A percentile compares a stretch with the other conserved stretches of the same genome.
phyloP scores from a whole-genome alignment of 2,329 filamentous ascomycete genomes.

The Leptographium radiaticola region DNA sequence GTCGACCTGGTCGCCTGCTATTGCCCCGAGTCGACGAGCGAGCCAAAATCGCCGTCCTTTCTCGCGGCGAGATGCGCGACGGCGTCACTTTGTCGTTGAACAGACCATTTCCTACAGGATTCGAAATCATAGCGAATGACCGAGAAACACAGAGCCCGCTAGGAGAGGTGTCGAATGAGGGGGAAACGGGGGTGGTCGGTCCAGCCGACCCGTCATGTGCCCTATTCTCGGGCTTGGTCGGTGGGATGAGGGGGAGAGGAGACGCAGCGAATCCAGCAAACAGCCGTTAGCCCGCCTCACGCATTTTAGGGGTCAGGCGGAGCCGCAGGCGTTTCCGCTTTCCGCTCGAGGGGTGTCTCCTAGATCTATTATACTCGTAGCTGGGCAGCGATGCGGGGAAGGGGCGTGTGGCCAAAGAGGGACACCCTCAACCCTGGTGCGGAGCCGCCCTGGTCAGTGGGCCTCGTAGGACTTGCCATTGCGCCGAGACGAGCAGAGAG shows the following conservation, averaged over 20 bases:
- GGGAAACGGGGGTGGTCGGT: too few relatives aligned
- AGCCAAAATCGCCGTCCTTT: not conserved
- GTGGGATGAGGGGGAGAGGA: not conserved
- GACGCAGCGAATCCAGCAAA: not conserved
- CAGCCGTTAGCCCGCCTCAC: not conserved
- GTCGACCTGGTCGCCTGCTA: not conserved
- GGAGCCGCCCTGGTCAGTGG: slow-evolving; percentile 15
- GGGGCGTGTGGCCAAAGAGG: too few relatives aligned
- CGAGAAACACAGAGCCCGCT: too few relatives aligned
- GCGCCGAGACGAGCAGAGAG: not conserved
- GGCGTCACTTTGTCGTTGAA: too few relatives aligned
- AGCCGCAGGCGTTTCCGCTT: not conserved
- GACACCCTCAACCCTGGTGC: not conserved
- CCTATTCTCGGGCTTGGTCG: not conserved
- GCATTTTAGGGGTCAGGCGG: not conserved
- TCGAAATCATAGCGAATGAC: too few relatives aligned
- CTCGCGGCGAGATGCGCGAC: too few relatives aligned
- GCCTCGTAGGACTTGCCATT: not conserved
- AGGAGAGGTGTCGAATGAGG: too few relatives aligned
- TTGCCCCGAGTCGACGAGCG: not conserved
- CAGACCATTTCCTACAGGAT: too few relatives aligned
- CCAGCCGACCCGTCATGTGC: too few relatives aligned
- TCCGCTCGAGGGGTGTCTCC: too few relatives aligned
- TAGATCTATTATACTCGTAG: not conserved
- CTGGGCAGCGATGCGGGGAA: too few relatives aligned